Evolutionary conservation across 192 early-diverging fungal genomes (phyloP).

Genomic region (Coemansia sp.): DNA sequence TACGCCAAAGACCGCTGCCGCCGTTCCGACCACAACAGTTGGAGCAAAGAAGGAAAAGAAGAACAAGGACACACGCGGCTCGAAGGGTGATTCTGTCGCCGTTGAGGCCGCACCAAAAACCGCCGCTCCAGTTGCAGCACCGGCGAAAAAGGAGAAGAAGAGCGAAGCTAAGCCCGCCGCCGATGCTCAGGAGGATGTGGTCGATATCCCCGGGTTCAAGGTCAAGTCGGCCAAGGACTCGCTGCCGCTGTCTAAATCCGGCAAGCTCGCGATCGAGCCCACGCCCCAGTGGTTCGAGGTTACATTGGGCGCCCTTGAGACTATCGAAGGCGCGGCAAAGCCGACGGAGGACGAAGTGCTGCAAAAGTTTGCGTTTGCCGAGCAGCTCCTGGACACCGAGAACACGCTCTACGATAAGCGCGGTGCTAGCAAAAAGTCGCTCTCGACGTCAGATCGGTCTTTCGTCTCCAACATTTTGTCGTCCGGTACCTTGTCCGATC

Average conservation of each 20-base stretch:
- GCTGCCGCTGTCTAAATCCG: constrained; percentile 19
- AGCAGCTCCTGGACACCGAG: constrained; percentile 65
- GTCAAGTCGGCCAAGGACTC: constrained; percentile 53
- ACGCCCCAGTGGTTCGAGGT: constrained; percentile 40
- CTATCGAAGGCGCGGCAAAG: constrained; percentile 13
- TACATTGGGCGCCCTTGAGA: constrained; percentile 7
- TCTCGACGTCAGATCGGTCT: constrained; percentile 76
- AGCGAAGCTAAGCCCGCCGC: constrained; percentile 6
- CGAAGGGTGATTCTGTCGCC: background rate
- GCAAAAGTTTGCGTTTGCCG: constrained; percentile 54
- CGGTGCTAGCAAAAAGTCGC: constrained; percentile 49
- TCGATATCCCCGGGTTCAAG: constrained; percentile 40
- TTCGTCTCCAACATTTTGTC: constrained; percentile 87
- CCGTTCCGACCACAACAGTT: background rate
- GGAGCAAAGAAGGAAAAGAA: constrained; percentile 1
- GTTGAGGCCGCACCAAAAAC: background rate
- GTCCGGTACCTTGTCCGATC: constrained; percentile 92
- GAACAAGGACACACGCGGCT: background rate
- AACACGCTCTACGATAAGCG: constrained; percentile 59
- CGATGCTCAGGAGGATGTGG: constrained; percentile 7
- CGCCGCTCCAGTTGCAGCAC: background rate
- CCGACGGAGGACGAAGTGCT: constrained; percentile 39
- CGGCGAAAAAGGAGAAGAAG: constrained; percentile 21
- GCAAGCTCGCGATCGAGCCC: constrained; percentile 24
- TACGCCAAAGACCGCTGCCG: background rate